Evolutionary conservation across 805 yeast genomes (phyloP).

Genomic region (Myxozyma kluyveri): DNA sequence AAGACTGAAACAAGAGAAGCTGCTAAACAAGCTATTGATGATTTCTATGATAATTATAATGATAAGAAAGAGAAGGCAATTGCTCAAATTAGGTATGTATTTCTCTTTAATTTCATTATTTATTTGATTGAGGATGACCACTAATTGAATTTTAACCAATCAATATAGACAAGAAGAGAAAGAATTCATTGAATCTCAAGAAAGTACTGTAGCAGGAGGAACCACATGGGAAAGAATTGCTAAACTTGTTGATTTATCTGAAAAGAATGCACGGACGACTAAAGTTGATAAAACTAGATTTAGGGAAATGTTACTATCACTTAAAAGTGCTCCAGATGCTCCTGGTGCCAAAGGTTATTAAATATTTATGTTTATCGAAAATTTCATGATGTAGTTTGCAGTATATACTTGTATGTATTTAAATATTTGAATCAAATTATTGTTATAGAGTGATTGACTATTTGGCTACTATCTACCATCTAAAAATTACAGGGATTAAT

Average conservation of each 20-base stretch:
- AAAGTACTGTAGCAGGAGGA: slow-evolving; percentile 47
- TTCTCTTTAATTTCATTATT: neutral
- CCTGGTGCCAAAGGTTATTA: slow-evolving; percentile 75
- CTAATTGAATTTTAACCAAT: neutral
- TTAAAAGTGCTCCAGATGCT: slow-evolving; percentile 66
- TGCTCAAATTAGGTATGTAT: slow-evolving; percentile 49
- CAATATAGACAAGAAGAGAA: slow-evolving; percentile 54
- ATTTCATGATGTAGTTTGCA: too few species aligned
- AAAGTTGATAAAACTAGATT: slow-evolving; percentile 66
- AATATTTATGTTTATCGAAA: too few species aligned
- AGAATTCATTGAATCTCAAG: slow-evolving; percentile 70
- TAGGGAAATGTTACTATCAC: slow-evolving; percentile 59
- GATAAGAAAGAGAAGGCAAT: slow-evolving; percentile 70
- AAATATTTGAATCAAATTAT: too few species aligned
- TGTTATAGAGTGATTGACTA: too few species aligned
- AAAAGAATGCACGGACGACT: slow-evolving; percentile 45
- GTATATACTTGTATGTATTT: too few species aligned
- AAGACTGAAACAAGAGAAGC: slow-evolving; percentile 65
- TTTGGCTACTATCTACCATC: too few species aligned
- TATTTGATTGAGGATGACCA: too few species aligned
- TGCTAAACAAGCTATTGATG: slow-evolving; percentile 83
- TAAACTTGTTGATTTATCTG: slow-evolving; percentile 49
- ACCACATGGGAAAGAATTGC: slow-evolving; percentile 61
- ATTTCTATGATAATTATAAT: slow-evolving; percentile 88
- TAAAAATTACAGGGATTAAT: too few species aligned